Evolutionary conservation across 495 filamentous ascomycete genomes (phyloP), one percentile per base, ranked within the genome.

Genomic region (Wilcoxina mikolae): DNA sequence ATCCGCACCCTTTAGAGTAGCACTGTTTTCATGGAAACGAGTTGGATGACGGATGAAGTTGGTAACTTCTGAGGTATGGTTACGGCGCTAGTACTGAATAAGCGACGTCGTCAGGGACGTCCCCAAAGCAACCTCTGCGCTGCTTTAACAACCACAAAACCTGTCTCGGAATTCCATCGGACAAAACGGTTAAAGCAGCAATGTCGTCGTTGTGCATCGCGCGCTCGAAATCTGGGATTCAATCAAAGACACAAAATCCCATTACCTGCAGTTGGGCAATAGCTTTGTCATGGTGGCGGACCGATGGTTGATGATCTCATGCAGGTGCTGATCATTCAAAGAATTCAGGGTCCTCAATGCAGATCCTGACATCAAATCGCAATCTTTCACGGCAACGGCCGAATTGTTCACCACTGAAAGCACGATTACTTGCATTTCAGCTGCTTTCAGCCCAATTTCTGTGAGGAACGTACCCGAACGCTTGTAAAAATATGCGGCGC

Each of bases 271-370:
- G 4, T 15, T 39, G 15, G 1, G 12, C 35, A 7, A 38, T 38
- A 39, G 15, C 35, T 18, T 39, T 39, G 35, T 39, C 35, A 39
- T 39, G 41, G 41, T 44, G 41, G 41, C 41, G 31, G 31, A 38
- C n/a, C n/a, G n/a, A n/a, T n/a, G n/a, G n/a, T 15, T 39, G 43
- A 46, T 46, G 43, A 46, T 46, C 43, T 46, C 43, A 46, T 46
- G 43, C 43, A 24, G 43, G 15, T 46, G 43, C 11, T 46, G 43
- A 46, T 46, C 43, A 18, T 20, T 24, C n/a, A 18, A 46, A 11
- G 23, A 46, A 18, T 46, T 20, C n/a, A 24, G 43, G 43, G n/a
- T 24, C 43, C 11, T 17, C n/a, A 11, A 11, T 24, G 43, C 43
- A 46, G 43, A 46, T 46, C 43, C 43, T 46, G 43, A 46, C 43